Percentiles rank a stretch among this genome's conserved stretches.
Evolutionary conservation across 495 filamentous ascomycete genomes (phyloP).

Genomic region (Sordaria brevicollis): DNA sequence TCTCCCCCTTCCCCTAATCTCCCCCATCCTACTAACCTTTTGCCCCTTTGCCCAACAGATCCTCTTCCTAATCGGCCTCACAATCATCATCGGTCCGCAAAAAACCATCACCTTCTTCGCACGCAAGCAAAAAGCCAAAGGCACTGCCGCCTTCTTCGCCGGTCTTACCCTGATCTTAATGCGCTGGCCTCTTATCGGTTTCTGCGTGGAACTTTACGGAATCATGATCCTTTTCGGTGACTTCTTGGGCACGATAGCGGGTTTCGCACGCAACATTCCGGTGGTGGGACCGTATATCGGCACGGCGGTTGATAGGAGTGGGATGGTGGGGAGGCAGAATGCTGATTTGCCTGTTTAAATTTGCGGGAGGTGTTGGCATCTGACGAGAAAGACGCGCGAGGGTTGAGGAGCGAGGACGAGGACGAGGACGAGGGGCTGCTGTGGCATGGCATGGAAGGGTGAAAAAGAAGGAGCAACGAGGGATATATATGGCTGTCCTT

Average conservation of each 20-base stretch:
- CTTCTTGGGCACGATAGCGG: constrained; percentile 83
- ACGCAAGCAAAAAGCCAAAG: constrained; percentile 81
- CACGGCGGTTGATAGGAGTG: constrained; percentile 50
- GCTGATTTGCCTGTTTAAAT: constrained; percentile 68
- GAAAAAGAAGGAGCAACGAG: too few relatives aligned
- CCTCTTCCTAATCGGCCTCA: constrained; percentile 92
- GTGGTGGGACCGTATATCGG: constrained; percentile 79
- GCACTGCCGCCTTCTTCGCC: constrained; percentile 78
- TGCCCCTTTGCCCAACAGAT: constrained; percentile 42
- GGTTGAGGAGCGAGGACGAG: neutral
- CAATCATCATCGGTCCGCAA: constrained; percentile 84
- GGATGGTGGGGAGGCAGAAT: constrained; percentile 52
- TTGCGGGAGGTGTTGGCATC: neutral
- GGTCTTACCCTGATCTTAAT: constrained; percentile 79
- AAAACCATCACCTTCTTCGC: constrained; percentile 92
- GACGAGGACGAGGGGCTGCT: neutral
- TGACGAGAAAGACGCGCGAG: neutral
- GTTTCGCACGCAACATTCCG: constrained; percentile 76
- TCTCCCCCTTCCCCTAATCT: constrained; percentile 55
- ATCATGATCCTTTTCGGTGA: constrained; percentile 91
- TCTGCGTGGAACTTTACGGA: constrained; percentile 83
- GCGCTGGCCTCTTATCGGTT: constrained; percentile 81
- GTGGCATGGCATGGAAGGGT: neutral
- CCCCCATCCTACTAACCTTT: constrained; percentile 15
- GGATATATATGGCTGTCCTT: neutral